phyloP scores from a whole-genome alignment of 2,329 filamentous ascomycete genomes.

The Davidsoniella neocaledoniae region DNA sequence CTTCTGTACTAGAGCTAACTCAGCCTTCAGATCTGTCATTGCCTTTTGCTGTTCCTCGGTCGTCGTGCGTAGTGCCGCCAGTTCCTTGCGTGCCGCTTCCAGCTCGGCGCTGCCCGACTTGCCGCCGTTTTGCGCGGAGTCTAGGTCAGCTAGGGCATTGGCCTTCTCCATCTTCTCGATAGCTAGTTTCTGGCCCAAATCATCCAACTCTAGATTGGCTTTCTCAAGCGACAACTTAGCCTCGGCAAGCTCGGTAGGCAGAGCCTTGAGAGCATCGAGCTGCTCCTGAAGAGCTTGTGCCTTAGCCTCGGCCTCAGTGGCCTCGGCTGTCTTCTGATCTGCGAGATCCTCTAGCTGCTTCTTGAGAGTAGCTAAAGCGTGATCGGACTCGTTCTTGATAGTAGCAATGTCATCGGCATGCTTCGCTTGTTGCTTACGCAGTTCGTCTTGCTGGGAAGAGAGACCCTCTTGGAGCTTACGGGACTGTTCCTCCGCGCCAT shows the following conservation, averaged over 20 bases:
- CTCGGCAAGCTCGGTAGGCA: conserved; percentile 6
- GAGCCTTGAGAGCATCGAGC: conserved; percentile 36
- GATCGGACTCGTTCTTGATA: conserved; percentile 8
- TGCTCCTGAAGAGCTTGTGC: conserved; percentile 33
- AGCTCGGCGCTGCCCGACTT: conserved; percentile 38
- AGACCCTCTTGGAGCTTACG: conserved; percentile 17
- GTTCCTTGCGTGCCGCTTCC: conserved; percentile 34
- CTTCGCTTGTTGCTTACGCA: background rate
- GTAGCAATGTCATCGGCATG: conserved; percentile 14
- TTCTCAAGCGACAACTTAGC: conserved; percentile 8
- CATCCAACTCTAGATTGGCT: conserved; percentile 24
- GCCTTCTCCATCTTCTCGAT: conserved; percentile 44
- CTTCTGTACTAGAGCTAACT: conserved; percentile 32
- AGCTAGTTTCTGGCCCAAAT: conserved; percentile 36
- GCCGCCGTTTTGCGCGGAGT: conserved; percentile 34
- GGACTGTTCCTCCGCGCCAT: conserved; percentile 19
- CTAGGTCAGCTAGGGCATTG: conserved; percentile 42
- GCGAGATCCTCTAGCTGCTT: conserved; percentile 8
- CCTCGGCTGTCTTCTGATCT: conserved; percentile 3
- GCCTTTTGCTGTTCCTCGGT: conserved; percentile 27
- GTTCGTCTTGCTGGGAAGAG: background rate
- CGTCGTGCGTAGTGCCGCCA: conserved; percentile 30
- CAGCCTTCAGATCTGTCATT: conserved; percentile 20
- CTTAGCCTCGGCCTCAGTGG: conserved; percentile 22
- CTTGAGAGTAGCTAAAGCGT: conserved; percentile 19